These are phyloP conservation scores for Cladophialophora carrionii DNA, from an alignment of 2,329 filamentous ascomycete species.

Conservation along the genomic window DNA sequence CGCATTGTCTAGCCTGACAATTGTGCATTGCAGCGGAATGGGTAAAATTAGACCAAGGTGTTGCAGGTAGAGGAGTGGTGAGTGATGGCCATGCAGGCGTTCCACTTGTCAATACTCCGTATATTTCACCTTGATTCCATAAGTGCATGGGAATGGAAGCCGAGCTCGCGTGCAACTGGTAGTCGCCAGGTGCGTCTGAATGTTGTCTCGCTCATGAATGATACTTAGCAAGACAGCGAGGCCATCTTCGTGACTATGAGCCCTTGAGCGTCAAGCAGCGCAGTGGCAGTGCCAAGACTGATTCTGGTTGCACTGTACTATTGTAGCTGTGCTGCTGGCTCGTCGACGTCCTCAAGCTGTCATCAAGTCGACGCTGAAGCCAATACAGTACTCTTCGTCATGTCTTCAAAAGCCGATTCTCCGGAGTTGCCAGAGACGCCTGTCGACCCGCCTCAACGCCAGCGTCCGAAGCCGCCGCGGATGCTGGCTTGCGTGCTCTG, in stretches of 20 bases:
- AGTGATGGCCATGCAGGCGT: not conserved
- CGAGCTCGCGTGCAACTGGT: not conserved
- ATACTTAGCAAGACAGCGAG: too few species aligned
- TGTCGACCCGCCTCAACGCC: not conserved
- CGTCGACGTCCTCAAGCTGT: not conserved
- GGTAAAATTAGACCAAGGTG: not conserved
- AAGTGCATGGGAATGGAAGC: not conserved
- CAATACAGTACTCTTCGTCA: not conserved
- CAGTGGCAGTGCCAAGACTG: not conserved
- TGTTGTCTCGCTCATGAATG: not conserved
- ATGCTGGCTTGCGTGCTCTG: slow-evolving; percentile 63
- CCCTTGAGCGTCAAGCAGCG: too few species aligned
- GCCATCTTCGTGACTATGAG: too few species aligned
- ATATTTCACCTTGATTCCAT: not conserved
- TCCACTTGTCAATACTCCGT: too few species aligned
- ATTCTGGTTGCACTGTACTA: not conserved
- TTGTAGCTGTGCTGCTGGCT: not conserved
- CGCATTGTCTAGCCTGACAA: not conserved
- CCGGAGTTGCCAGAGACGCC: not conserved
- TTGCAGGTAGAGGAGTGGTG: not conserved
- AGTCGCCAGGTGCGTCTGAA: not conserved
- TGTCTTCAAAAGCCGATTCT: not conserved
- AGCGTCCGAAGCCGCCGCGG: slow-evolving; percentile 26
- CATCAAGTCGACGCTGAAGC: not conserved
- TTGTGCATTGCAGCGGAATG: not conserved